phyloP scores from a whole-genome alignment of 805 yeast species.

The Nakazawaea populi region DNA sequence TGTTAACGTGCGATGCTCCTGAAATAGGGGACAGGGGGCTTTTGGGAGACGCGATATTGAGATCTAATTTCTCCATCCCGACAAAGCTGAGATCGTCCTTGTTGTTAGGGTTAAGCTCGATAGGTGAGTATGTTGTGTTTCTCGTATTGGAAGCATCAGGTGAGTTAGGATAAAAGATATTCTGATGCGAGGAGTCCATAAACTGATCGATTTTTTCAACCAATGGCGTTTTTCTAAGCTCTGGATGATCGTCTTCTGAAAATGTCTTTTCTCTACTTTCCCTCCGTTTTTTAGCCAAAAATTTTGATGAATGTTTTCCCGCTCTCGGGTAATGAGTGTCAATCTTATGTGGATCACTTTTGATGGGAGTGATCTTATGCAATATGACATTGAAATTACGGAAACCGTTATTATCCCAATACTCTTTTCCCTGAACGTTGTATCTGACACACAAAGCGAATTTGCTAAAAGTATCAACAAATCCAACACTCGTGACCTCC shows the following conservation, averaged over 20 bases:
- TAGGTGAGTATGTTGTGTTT: constrained; percentile 7
- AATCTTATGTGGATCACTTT: background rate
- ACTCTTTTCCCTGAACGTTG: constrained; percentile 40
- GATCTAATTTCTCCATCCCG: background rate
- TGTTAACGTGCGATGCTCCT: background rate
- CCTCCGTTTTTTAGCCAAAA: constrained; percentile 4
- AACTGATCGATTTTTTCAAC: constrained; percentile 13
- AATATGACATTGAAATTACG: constrained; percentile 54
- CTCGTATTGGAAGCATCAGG: constrained; percentile 21
- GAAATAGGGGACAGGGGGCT: constrained; percentile 2
- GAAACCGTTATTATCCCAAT: constrained; percentile 72
- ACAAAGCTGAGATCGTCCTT: background rate
- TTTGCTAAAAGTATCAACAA: constrained; percentile 12
- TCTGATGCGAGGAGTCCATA: background rate
- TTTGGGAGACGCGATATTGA: constrained; percentile 2
- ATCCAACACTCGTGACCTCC: background rate
- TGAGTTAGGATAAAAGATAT: constrained; percentile 13
- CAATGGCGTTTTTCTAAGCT: constrained; percentile 5
- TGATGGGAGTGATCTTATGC: constrained; percentile 18
- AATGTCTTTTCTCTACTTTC: constrained; percentile 14
- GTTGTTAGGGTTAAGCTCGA: constrained; percentile 8
- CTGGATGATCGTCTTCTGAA: constrained; percentile 18
- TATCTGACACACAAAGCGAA: constrained; percentile 54
- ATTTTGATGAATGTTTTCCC: constrained; percentile 11
- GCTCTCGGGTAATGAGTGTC: constrained; percentile 4